These are phyloP conservation scores for Microthyrium microscopicum DNA, from an alignment of 2,329 filamentous ascomycete species.

Conservation along the genomic window DNA sequence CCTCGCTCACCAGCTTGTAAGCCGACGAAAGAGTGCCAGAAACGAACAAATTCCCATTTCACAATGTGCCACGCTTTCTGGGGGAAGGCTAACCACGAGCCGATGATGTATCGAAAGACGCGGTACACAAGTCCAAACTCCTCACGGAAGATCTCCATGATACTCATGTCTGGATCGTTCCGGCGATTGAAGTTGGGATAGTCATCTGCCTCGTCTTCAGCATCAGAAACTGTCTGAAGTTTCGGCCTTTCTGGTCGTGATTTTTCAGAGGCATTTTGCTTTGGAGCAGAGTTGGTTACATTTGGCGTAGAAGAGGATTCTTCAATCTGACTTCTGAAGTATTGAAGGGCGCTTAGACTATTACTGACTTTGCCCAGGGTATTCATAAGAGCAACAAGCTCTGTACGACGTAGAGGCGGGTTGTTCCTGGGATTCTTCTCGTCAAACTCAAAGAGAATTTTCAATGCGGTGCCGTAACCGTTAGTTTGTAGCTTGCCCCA, in stretches of 20 bases:
- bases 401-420: constrained; percentile 67
- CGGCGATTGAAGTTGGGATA: constrained; percentile 26
- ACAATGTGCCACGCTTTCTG: constrained; percentile 31
- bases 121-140: constrained; percentile 49
- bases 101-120: constrained; percentile 49
- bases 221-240: constrained; percentile 11
- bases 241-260: constrained; percentile 13
- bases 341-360: constrained; percentile 56
- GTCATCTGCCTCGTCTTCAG: constrained; percentile 18
- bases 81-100: constrained; percentile 54
- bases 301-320: constrained; percentile 16
- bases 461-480: constrained; percentile 86
- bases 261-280: constrained; percentile 7
- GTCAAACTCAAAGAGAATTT: constrained; percentile 90
- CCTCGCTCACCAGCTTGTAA: constrained; percentile 1
- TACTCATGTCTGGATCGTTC: constrained; percentile 23
- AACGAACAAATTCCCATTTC: constrained; percentile 5
- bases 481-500: constrained; percentile 96
- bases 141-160: constrained; percentile 41
- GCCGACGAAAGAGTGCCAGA: constrained; percentile 6
- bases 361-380: constrained; percentile 77
- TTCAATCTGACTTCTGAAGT: constrained; percentile 46
- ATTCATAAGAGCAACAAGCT: constrained; percentile 88
- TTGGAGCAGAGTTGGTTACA: not conserved
- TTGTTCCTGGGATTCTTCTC: constrained; percentile 43